These are phyloP conservation scores for Mycena sanguinolenta DNA, from an alignment of 768 basidiomycete genomes.

Conservation along the genomic window DNA sequence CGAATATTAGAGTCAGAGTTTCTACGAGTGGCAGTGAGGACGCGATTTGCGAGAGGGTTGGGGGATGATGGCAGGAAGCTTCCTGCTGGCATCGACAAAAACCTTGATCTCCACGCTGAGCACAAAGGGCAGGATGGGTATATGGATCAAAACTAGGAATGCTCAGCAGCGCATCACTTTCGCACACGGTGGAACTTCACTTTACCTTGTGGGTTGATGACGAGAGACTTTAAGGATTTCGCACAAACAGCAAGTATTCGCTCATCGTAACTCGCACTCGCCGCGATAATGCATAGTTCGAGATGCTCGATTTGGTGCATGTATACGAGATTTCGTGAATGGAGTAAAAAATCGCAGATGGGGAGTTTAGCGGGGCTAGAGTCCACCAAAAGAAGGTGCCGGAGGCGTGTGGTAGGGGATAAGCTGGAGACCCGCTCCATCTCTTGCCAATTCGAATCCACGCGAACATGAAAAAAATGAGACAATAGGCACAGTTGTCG, in stretches of 20 bases:
- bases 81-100: no score
- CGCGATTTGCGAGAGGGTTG: no score
- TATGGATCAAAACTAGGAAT: no score
- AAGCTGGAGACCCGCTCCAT: not conserved
- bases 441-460: not conserved
- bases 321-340: not conserved
- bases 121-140: no score
- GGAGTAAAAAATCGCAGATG: conserved; percentile 10
- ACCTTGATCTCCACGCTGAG: no score
- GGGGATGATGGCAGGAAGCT: no score
- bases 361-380: no score
- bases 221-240: conserved; percentile 1
- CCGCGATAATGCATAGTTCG: not conserved
- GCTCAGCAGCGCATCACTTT: no score
- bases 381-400: not conserved
- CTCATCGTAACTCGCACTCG: conserved; percentile 1
- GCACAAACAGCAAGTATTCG: conserved; percentile 17
- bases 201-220: conserved; percentile 8
- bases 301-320: conserved; percentile 5
- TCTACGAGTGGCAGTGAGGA: no score
- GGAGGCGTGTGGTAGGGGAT: not conserved
- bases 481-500: conserved; percentile 8
- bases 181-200: no score
- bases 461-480: not conserved
- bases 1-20: conserved; percentile 3